A percentile compares a stretch with the other conserved stretches of the same genome.
Evolutionary conservation across 805 yeast genomes (phyloP).

Genomic region (Metschnikowia bowlesiae): DNA sequence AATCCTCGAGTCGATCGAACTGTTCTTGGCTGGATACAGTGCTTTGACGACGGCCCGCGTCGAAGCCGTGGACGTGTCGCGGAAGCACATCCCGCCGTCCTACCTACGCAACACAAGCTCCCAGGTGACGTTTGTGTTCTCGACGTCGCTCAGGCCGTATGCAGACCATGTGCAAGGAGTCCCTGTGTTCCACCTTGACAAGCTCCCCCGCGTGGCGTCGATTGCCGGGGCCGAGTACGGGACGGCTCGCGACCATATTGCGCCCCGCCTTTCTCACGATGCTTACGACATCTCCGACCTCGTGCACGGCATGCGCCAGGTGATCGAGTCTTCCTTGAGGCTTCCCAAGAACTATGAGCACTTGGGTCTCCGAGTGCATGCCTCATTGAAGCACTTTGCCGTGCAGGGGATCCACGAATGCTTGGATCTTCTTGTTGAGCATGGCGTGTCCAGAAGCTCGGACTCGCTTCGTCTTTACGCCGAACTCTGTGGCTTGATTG

Average conservation of each 20-base stretch:
- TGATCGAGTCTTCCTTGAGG: conserved; percentile 2
- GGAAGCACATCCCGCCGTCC: conserved; percentile 5
- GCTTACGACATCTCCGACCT: conserved; percentile 10
- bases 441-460: neutral
- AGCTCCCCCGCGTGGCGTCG: neutral
- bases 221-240: conserved; percentile 11
- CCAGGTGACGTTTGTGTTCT: conserved; percentile 13
- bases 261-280: neutral
- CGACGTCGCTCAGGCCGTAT: conserved; percentile 13
- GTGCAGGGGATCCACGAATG: conserved; percentile 12
- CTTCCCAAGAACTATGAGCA: conserved; percentile 7
- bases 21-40: conserved; percentile 5
- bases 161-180: conserved; percentile 13
- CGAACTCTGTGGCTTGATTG: conserved; percentile 9
- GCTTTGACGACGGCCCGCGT: conserved; percentile 3
- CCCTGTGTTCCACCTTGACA: conserved; percentile 12
- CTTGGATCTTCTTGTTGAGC: conserved; percentile 8
- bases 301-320: neutral
- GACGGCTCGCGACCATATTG: conserved; percentile 10
- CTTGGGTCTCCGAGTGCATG: conserved; percentile 7
- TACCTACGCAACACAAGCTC: conserved; percentile 8
- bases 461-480: neutral
- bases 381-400: conserved; percentile 14
- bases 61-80: conserved; percentile 14
- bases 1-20: conserved; percentile 3